A percentile compares a stretch with the other conserved stretches of the same genome.
Evolutionary conservation across 371 early-diverging fungal species (phyloP).

Genomic region (Smittium mucronatum): DNA sequence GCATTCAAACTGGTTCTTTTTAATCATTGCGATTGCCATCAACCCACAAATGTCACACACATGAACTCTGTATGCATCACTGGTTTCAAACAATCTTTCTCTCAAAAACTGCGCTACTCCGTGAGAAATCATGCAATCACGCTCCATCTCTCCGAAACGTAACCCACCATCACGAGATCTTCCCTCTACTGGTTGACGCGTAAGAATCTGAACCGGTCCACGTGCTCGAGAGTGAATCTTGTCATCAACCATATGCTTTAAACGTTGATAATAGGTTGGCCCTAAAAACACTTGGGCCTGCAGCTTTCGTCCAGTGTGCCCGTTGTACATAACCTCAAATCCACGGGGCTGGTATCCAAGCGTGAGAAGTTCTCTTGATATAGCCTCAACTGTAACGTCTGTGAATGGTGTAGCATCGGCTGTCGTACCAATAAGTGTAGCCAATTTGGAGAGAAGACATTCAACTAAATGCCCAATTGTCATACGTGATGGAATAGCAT

Average conservation of each 20-base stretch:
- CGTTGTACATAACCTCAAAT: no score
- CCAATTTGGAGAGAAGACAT: conserved; percentile 85
- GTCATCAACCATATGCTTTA: conserved; percentile 99
- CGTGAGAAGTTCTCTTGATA: conserved; percentile 83
- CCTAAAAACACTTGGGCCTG: conserved; percentile 97
- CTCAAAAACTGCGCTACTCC: conserved; percentile 77
- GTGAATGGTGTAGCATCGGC: conserved; percentile 98
- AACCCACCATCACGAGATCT: conserved; percentile 98
- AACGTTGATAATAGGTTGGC: conserved; percentile 97
- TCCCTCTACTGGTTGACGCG: conserved; percentile 99
- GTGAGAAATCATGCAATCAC: conserved; percentile 43
- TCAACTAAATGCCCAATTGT: conserved; percentile 99
- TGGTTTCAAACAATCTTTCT: conserved; percentile 90
- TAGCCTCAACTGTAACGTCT: conserved; percentile 89
- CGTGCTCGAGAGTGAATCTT: conserved; percentile 98
- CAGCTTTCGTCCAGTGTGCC: conserved; percentile 81
- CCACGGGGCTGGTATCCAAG: conserved; percentile 97
- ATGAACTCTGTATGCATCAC: conserved; percentile 87
- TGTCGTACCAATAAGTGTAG: conserved; percentile 81
- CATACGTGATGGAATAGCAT: conserved; percentile 99
- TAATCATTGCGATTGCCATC: conserved; percentile 90
- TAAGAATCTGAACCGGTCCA: conserved; percentile 91
- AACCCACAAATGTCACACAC: conserved; percentile 81
- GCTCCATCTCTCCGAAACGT: conserved; percentile 99
- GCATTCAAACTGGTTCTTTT: conserved; percentile 91